A percentile compares a stretch with the other conserved stretches of the same genome.
Evolutionary conservation across 306 rosid species (phyloP).

Genomic region (Citrullus colocynthis): DNA sequence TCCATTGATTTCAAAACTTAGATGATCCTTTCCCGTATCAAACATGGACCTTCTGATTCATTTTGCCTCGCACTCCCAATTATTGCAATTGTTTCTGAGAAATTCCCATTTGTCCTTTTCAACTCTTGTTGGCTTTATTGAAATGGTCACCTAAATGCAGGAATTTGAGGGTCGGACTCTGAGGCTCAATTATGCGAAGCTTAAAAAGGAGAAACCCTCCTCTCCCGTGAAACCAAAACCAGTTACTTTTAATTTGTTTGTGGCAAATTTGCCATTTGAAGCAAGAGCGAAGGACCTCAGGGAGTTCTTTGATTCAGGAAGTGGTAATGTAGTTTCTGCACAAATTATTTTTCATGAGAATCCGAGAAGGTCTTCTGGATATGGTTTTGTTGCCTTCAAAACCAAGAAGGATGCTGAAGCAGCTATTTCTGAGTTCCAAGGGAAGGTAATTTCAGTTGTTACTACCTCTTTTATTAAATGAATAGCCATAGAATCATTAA

Average conservation of each 20-base stretch:
- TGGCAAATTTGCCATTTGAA: constrained; percentile 63
- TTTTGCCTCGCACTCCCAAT: not conserved
- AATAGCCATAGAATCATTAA: not conserved
- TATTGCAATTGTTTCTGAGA: not conserved
- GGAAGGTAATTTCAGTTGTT: constrained; percentile 45
- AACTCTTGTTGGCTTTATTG: not conserved
- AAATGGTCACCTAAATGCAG: constrained; percentile 24
- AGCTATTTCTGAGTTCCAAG: constrained; percentile 57
- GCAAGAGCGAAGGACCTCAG: constrained; percentile 61
- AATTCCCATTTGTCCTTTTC: not conserved
- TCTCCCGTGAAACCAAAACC: constrained; percentile 40
- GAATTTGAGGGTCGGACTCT: constrained; percentile 61
- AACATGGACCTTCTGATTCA: not conserved
- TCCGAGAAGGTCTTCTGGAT: constrained; percentile 70
- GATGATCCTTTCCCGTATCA: not conserved
- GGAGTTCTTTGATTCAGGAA: constrained; percentile 57
- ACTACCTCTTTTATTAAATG: not conserved
- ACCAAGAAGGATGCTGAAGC: constrained; percentile 67
- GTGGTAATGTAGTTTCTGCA: constrained; percentile 43
- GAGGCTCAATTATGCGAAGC: constrained; percentile 48
- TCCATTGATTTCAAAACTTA: not conserved
- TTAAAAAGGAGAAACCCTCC: constrained; percentile 34
- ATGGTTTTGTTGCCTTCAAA: constrained; percentile 85
- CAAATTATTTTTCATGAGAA: constrained; percentile 46
- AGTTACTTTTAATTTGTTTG: constrained; percentile 65